phyloP scores from a whole-genome alignment of 805 yeast species.

The Wickerhamiella kurtzmanii region DNA sequence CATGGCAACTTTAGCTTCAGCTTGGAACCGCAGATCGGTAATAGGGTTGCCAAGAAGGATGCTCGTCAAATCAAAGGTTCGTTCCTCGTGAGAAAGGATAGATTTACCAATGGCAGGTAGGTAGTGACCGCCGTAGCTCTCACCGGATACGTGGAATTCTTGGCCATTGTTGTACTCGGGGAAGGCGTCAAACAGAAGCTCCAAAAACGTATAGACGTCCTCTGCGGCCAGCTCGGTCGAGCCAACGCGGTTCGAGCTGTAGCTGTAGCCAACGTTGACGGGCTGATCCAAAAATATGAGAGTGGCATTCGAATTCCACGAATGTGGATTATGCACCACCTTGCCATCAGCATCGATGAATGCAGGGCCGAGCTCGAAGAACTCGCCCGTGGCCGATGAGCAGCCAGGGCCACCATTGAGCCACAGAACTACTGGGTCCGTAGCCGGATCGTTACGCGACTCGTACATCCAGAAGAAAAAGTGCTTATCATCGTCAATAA shows the following conservation, averaged over 20 bases:
- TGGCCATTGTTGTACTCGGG: constrained; percentile 46
- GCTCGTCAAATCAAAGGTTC: constrained; percentile 58
- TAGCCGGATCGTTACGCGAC: constrained; percentile 69
- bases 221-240: constrained; percentile 52
- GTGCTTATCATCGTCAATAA: constrained; percentile 76
- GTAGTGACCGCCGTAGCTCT: constrained; percentile 91
- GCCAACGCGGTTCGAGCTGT: constrained; percentile 29
- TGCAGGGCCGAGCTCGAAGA: constrained; percentile 90
- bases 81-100: constrained; percentile 38
- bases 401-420: constrained; percentile 98
- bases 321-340: constrained; percentile 66
- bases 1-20: constrained; percentile 79
- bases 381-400: constrained; percentile 79
- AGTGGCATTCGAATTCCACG: constrained; percentile 90
- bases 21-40: constrained; percentile 74
- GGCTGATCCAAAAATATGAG: constrained; percentile 93
- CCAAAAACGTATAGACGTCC: constrained; percentile 79
- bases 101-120: constrained; percentile 71
- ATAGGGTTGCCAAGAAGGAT: constrained; percentile 88
- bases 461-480: constrained; percentile 90
- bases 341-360: constrained; percentile 56
- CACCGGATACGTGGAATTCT: constrained; percentile 85
- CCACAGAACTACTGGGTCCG: constrained; percentile 81
- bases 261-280: constrained; percentile 86
- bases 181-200: constrained; percentile 75